Evolutionary conservation across 345 rosid species (phyloP).

Genomic region (Geranium rotundifolium): DNA sequence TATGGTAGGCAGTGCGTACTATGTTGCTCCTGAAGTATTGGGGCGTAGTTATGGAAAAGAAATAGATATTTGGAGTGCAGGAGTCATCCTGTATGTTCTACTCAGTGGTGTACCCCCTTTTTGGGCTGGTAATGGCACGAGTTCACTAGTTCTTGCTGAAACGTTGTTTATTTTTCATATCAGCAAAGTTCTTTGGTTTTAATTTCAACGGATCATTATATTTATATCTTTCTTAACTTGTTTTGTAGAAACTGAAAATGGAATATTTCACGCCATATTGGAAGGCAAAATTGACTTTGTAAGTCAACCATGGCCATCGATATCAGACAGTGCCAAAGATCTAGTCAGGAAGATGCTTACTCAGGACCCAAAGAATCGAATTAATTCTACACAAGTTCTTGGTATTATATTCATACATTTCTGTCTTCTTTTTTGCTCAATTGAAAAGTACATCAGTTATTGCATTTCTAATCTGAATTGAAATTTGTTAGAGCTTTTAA

Average conservation of each 20-base stretch:
- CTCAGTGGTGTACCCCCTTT: conserved; percentile 93
- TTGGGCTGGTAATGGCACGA: conserved; percentile 64
- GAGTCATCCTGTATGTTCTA: conserved; percentile 75
- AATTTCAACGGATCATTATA: neutral
- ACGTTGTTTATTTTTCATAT: conserved; percentile 1
- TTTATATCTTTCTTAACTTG: conserved; percentile 3
- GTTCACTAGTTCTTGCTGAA: neutral
- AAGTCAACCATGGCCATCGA: conserved; percentile 79
- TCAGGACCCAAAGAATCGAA: conserved; percentile 62
- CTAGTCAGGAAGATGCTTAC: conserved; percentile 73
- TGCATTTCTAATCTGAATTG: neutral
- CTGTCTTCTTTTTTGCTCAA: neutral
- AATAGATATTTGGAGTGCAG: conserved; percentile 92
- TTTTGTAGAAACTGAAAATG: conserved; percentile 65
- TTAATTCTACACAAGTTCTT: conserved; percentile 72
- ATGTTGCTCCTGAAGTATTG: conserved; percentile 91
- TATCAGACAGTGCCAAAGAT: conserved; percentile 79
- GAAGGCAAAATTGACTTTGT: conserved; percentile 69
- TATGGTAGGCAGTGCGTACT: conserved; percentile 87
- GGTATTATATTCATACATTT: conserved; percentile 27
- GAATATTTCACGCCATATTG: conserved; percentile 67
- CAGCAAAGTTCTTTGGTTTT: neutral
- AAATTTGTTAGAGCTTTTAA: no score
- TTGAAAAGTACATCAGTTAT: neutral
- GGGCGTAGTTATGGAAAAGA: conserved; percentile 80